Conservation (phyloP, 225 moss, liverwort and hornwort genomes). For the Bryoerythrophyllum caledonicum region DNA sequence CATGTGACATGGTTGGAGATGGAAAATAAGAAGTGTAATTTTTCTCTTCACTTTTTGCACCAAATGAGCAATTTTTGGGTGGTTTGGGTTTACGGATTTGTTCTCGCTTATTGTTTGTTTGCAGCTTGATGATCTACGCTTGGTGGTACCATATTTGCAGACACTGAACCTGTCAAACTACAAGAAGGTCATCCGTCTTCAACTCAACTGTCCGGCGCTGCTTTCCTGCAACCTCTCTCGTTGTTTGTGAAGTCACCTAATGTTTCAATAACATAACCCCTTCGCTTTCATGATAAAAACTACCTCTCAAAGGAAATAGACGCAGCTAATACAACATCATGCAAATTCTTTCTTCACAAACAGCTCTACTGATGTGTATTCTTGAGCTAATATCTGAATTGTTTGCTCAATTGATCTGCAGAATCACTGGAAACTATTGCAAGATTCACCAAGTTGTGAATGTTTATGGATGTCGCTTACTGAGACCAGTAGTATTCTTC, state of each 20-base stretch:
- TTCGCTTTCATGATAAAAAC: too few species aligned
- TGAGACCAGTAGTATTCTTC: constrained; percentile 65
- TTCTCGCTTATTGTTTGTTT: constrained; percentile 15
- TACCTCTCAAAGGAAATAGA: too few species aligned
- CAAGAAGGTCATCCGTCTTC: constrained; percentile 81
- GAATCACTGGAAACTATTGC: constrained; percentile 74
- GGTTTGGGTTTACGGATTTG: too few species aligned
- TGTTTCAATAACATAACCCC: too few species aligned
- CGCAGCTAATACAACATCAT: too few species aligned
- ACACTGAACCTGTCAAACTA: constrained; percentile 82
- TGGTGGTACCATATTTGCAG: constrained; percentile 75
- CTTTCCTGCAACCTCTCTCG: constrained; percentile 77
- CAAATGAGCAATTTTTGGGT: too few species aligned
- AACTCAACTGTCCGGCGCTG: constrained; percentile 82
- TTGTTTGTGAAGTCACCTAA: too few species aligned
- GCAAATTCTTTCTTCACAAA: too few species aligned
- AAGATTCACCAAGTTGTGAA: constrained; percentile 76
- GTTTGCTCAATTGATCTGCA: constrained; percentile 40
- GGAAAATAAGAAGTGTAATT: too few species aligned
- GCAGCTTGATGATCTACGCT: constrained; percentile 75
- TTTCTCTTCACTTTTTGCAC: too few species aligned
- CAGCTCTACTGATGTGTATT: too few species aligned
- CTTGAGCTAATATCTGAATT: background rate
- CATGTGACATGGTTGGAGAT: too few species aligned
- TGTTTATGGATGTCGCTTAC: constrained; percentile 69